Base-by-base conservation (phyloP, 495 filamentous ascomycete genomes). In the Cenococcum geophilum region DNA sequence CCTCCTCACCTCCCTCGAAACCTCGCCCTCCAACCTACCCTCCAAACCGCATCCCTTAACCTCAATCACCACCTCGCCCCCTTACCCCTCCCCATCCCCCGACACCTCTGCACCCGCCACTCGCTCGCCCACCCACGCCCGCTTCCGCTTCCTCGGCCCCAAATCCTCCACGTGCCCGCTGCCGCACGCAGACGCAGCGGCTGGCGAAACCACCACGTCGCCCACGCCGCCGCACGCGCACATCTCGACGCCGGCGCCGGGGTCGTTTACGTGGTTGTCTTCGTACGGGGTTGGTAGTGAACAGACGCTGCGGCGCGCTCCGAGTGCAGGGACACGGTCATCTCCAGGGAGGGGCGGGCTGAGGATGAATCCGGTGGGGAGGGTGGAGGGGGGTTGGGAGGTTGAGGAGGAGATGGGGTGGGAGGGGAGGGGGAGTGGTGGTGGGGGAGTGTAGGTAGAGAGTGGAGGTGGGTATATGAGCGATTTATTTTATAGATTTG, bases 1-100 rank as follows among this genome's bases (percentile, higher is more conserved):
- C 37, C 25, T 65, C 35, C 58, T 68, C 36, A 65, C 66, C 9
- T 64, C 66, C 14, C 54, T 68, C 54, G 62, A 65, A 47, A 34
- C 18, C 37, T 10, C 40, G 14, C 40, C 55, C 20, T 2, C 1
- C 52, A 12, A 4, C 3, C 32, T 16, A 20, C 16, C 53, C 34
- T 32, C 18, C 16, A 56, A 35, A 56, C 25, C 36, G 16, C 34
- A 22, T 9, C 32, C 36, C 14, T 37, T 37, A 1, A 22, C 11
- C 11, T 37, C 32, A 5, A 43, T 37, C 34, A 36, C 18, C 32
- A 20, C 27, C 21, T 21, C 14, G 45, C 45, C 45, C 45, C 20
- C 45, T 12, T 18, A 14, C 1, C 48, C 16, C 48, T 11, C 48
- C 48, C 23, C 48, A 14, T 21, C 48, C n/a, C 22, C 48, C 4